These are phyloP conservation scores for Amborella trichopoda DNA, from an alignment of 164 flowering plant genomes.

Conservation along the genomic window DNA sequence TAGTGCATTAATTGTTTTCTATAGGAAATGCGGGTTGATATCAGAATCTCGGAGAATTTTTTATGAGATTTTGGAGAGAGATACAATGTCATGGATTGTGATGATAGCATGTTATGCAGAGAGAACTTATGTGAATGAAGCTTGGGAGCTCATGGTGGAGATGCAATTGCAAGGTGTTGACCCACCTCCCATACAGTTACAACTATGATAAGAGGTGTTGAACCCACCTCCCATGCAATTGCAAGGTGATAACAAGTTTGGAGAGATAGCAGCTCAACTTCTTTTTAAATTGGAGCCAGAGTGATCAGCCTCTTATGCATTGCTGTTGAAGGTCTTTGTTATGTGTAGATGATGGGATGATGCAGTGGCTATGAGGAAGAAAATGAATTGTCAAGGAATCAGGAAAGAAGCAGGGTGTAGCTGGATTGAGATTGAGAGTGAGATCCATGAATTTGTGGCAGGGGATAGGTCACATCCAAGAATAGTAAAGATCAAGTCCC, in stretches of 20 bases:
- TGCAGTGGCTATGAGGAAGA: slow-evolving; percentile 44
- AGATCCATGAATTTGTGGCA: slow-evolving; percentile 40
- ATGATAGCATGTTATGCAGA: neutral
- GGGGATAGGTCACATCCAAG: slow-evolving; percentile 40
- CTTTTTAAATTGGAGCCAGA: slow-evolving; percentile 89
- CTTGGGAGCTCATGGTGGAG: neutral
- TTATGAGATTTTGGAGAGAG: neutral
- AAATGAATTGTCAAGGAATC: slow-evolving; percentile 43
- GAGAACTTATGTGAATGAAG: neutral
- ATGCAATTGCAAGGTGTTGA: slow-evolving; percentile 2
- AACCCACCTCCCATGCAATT: neutral
- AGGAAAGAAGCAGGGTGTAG: slow-evolving; percentile 74
- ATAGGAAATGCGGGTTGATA: slow-evolving; percentile 2
- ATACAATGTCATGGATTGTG: neutral
- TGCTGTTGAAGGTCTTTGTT: slow-evolving; percentile 54
- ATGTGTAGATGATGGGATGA: slow-evolving; percentile 46
- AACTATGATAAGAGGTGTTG: neutral
- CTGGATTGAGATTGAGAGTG: slow-evolving; percentile 53
- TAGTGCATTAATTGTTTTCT: slow-evolving; percentile 2
- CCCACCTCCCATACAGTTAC: slow-evolving; percentile 1
- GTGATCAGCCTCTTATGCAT: slow-evolving; percentile 58
- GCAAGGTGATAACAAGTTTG: slow-evolving; percentile 47
- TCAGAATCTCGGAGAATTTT: slow-evolving; percentile 1
- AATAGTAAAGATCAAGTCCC: slow-evolving; percentile 22
- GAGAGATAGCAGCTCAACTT: slow-evolving; percentile 49